Conservation (phyloP, 2,329 filamentous ascomycete species). For the Lasiodiplodia sp. region DNA sequence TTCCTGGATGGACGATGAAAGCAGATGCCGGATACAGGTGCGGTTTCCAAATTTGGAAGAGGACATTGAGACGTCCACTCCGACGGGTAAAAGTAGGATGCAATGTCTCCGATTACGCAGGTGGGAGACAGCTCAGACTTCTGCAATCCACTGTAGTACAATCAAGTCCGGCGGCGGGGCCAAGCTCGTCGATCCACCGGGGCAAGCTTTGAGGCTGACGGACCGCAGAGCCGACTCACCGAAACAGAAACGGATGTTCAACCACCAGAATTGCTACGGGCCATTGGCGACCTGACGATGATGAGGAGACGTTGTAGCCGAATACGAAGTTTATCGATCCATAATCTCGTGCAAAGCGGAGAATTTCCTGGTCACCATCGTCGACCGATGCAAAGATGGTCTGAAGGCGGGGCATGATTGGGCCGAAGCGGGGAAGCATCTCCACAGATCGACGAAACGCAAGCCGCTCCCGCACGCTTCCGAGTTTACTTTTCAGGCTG, state of each 20-base stretch:
- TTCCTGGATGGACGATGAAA: neutral
- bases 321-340: conserved; percentile 22
- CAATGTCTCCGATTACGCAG: neutral
- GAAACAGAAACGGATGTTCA: neutral
- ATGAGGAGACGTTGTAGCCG: neutral
- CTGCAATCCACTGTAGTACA: neutral
- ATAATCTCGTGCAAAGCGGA: neutral
- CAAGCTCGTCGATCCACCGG: conserved; percentile 3
- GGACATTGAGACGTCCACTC: neutral
- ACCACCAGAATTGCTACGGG: neutral
- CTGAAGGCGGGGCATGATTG: conserved; percentile 19
- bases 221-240: conserved; percentile 1
- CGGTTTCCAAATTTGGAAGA: neutral
- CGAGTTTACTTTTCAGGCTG: conserved; percentile 19
- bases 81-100: neutral
- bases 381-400: conserved; percentile 9
- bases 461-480: conserved; percentile 25
- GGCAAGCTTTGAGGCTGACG: conserved; percentile 20
- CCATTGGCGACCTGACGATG: neutral
- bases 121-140: neutral
- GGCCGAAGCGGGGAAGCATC: conserved; percentile 24
- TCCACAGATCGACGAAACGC: conserved; percentile 22
- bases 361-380: neutral
- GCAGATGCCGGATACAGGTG: neutral
- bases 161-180: neutral